These are phyloP conservation scores for Coelastrella sp. DNA, from an alignment of 139 green algal species.

Conservation along the genomic window DNA sequence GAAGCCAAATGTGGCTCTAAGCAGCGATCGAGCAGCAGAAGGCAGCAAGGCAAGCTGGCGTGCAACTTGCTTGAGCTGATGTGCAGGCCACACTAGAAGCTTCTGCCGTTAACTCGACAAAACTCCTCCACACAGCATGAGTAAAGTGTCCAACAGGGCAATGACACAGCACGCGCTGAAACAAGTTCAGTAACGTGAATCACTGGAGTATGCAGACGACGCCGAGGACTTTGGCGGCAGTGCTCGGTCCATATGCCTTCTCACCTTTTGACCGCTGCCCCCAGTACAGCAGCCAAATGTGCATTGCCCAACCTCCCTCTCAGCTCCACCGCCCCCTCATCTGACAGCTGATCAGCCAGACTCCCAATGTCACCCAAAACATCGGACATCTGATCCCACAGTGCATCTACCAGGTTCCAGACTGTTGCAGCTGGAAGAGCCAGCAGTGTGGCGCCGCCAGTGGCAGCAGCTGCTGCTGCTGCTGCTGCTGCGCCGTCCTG, in stretches of 20 bases:
- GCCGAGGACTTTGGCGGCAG: background rate
- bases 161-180: too few species aligned
- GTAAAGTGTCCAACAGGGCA: too few species aligned
- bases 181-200: too few species aligned
- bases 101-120: too few species aligned
- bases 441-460: background rate
- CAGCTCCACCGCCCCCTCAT: slow-evolving; percentile 32
- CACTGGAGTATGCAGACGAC: too few species aligned
- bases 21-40: too few species aligned
- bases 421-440: background rate
- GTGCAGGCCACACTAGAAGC: too few species aligned
- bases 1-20: too few species aligned
- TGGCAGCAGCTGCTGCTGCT: background rate
- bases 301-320: background rate
- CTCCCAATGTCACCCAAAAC: background rate
- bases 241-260: background rate
- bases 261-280: background rate
- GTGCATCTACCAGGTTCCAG: slow-evolving; percentile 31
- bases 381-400: slow-evolving; percentile 18
- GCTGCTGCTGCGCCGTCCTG: background rate
- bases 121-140: too few species aligned
- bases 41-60: too few species aligned
- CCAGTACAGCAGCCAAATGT: slow-evolving; percentile 29
- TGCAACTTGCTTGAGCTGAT: too few species aligned
- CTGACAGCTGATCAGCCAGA: slow-evolving; percentile 24